Percentiles rank a stretch among this genome's conserved stretches.
These are phyloP conservation scores for Persicaria maculosa DNA, from an alignment of 148 eudicot genomes.

Conservation along the genomic window DNA sequence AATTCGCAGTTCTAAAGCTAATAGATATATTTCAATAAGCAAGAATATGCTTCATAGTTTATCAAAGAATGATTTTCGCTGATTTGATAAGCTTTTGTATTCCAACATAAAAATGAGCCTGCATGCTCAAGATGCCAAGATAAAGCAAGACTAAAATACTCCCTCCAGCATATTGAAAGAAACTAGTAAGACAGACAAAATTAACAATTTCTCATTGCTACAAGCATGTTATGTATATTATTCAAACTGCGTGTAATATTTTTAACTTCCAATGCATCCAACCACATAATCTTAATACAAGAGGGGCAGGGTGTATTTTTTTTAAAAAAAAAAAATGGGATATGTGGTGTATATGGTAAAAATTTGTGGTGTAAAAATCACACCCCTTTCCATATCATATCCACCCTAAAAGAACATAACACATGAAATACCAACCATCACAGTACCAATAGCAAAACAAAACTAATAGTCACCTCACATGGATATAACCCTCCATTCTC, in stretches of 20 bases:
- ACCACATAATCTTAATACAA: neutral
- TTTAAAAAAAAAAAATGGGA: too few species aligned
- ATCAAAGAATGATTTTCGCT: neutral
- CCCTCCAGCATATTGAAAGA: neutral
- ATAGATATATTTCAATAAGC: neutral
- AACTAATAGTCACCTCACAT: slow-evolving; percentile 84
- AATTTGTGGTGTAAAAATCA: too few species aligned
- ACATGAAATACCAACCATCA: neutral
- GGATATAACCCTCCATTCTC: slow-evolving; percentile 83
- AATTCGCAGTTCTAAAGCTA: neutral
- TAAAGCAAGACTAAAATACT: neutral
- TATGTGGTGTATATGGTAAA: too few species aligned
- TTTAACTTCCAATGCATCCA: neutral
- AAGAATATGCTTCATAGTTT: neutral
- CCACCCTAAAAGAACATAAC: neutral
- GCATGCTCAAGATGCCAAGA: neutral
- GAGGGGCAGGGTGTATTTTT: too few species aligned
- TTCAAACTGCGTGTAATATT: neutral
- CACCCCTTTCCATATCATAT: neutral
- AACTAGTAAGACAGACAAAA: neutral
- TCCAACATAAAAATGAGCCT: neutral
- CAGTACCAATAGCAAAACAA: slow-evolving; percentile 12
- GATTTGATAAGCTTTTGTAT: neutral
- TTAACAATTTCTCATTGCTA: neutral
- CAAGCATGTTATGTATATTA: neutral